Evolutionary conservation across 2,329 filamentous ascomycete genomes (phyloP).

Genomic region (Pyrenochaeta sp.): DNA sequence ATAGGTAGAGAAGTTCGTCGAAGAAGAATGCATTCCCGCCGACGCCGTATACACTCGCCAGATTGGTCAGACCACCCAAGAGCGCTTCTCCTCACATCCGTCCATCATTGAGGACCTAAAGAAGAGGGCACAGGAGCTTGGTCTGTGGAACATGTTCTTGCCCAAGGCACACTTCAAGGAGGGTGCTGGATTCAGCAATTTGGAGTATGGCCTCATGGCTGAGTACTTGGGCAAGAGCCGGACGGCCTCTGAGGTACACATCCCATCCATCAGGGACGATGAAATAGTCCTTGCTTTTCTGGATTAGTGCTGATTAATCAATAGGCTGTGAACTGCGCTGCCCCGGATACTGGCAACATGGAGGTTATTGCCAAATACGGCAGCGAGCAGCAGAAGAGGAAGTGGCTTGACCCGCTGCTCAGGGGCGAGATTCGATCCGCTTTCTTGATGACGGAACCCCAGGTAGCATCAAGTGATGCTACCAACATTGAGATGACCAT

Average conservation of each 20-base stretch:
- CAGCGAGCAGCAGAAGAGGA: constrained; percentile 81
- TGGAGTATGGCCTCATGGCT: constrained; percentile 98
- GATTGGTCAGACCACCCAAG: constrained; percentile 73
- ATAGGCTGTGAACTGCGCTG: constrained; percentile 82
- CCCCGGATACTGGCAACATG: constrained; percentile 95
- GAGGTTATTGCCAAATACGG: constrained; percentile 93
- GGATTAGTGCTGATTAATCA: constrained; percentile 9
- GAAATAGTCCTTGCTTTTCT: no score
- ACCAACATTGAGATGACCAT: constrained; percentile 92
- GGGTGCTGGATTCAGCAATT: constrained; percentile 91
- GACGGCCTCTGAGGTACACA: constrained; percentile 61
- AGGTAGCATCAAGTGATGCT: constrained; percentile 87
- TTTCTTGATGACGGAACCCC: constrained; percentile 93
- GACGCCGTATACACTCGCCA: constrained; percentile 83
- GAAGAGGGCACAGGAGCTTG: constrained; percentile 79
- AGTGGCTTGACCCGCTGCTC: constrained; percentile 84
- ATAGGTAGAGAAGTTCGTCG: constrained; percentile 91
- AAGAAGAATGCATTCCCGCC: constrained; percentile 83
- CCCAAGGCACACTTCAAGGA: constrained; percentile 95
- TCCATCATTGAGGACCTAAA: constrained; percentile 88
- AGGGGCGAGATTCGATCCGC: constrained; percentile 87
- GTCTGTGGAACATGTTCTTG: constrained; percentile 98
- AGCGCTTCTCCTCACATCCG: constrained; percentile 82
- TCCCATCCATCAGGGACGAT: constrained; percentile 7
- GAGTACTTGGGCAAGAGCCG: constrained; percentile 90